Base-by-base conservation (phyloP, 768 basidiomycete species). In the Rossbeevera mucosa region DNA sequence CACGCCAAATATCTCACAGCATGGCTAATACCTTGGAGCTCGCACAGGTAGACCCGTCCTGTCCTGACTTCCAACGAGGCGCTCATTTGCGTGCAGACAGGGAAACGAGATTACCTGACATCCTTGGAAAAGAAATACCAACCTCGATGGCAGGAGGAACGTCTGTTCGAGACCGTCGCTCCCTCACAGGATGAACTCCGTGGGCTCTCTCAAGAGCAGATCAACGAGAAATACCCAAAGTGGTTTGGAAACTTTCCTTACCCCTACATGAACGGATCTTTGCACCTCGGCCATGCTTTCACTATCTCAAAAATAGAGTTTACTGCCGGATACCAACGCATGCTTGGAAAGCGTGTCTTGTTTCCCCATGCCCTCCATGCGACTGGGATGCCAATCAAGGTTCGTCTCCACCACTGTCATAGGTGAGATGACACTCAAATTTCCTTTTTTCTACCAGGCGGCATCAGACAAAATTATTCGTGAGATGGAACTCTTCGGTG, bases 371-470 rank as follows among this genome's bases (percentile, higher is more conserved):
- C 91, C 44, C 90, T 96, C 71, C 96, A 99, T 73, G 91, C 89
- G 61, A 99, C 96, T 5, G 96, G 96, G 29, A 89, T 99, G 92
- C 96, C 96, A 33, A 99, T 99, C 78, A 98, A 97, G 82, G 95
- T 91, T 55, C 53, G 86, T 73, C 8, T 54, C 7, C 29, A 14
- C 43, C 40, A 2, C n/a, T 7, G 8, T 20, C 24, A 21, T 33
- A 14, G 2, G 1, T 41, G 11, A 0, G 7, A 13, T 21, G 21
- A 16, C 26, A 11, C 38, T 16, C 42, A 7, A 16, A 4, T 11
- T 13, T 6, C 36, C 24, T 41, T 42, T 4, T 30, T 18, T 43
- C 22, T 2, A n/a, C 24, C 50, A 97, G 95, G 87, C 96, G 7
- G 86, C 94, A n/a, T 77, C 95, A 8, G 96, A 99, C 77, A 99